A percentile compares a stretch with the other conserved stretches of the same genome.
Conservation (phyloP, 768 basidiomycete genomes). For the Russula emetica region DNA sequence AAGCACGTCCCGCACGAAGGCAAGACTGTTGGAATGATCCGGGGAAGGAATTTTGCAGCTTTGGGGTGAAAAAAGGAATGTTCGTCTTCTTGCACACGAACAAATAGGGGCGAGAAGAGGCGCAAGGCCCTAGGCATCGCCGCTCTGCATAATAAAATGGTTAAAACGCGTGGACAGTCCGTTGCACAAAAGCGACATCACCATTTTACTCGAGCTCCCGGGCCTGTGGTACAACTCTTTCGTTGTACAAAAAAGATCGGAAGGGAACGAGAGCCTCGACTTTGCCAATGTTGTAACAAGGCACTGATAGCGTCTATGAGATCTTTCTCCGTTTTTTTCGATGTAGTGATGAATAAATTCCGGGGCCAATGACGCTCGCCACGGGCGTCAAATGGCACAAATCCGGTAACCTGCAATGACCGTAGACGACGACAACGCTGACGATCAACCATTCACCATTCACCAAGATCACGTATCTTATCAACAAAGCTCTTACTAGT, state of each 20-base stretch:
- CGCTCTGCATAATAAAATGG: conserved; percentile 82
- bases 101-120: conserved; percentile 66
- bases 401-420: not conserved
- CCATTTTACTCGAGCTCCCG: conserved; percentile 38
- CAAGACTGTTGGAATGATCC: conserved; percentile 60
- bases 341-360: too few relatives aligned
- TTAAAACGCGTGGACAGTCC: conserved; percentile 65
- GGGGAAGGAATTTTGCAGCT: conserved; percentile 51
- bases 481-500: not conserved
- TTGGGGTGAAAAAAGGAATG: conserved; percentile 50
- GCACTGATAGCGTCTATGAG: conserved; percentile 67
- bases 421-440: not conserved
- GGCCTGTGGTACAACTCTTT: conserved; percentile 41
- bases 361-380: not conserved
- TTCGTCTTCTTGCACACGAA: conserved; percentile 62
- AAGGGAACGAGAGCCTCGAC: conserved; percentile 71
- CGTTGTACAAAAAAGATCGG: conserved; percentile 73
- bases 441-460: not conserved
- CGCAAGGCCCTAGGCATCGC: conserved; percentile 58
- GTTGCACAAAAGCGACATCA: conserved; percentile 46
- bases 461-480: not conserved
- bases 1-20: conserved; percentile 54
- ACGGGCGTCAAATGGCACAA: not conserved
- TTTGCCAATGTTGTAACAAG: conserved; percentile 70
- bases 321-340: conserved; percentile 40